Evolutionary conservation across 179 eudicot species (phyloP).

Genomic region (Silene noctiflora): DNA sequence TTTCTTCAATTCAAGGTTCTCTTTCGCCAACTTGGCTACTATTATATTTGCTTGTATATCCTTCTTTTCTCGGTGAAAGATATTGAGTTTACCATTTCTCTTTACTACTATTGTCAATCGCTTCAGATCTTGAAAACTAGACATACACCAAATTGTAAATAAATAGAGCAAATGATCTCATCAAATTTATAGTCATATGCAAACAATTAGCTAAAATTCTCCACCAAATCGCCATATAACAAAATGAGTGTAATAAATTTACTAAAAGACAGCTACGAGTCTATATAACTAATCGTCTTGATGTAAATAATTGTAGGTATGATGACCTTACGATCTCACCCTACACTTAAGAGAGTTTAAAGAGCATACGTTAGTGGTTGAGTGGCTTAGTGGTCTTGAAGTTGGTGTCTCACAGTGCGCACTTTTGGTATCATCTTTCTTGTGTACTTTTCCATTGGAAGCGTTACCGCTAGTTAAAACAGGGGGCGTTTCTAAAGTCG

Average conservation of each 20-base stretch:
- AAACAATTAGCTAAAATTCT: background rate
- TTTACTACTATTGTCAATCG: background rate
- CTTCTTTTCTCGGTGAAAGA: conserved; percentile 10
- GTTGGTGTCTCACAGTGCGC: conserved; percentile 8
- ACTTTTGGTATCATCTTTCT: conserved; percentile 10
- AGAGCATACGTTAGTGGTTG: conserved; percentile 12
- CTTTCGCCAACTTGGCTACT: conserved; percentile 30
- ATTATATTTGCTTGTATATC: conserved; percentile 1
- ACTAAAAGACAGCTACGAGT: too few species aligned
- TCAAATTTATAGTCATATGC: background rate
- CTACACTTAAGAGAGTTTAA: background rate
- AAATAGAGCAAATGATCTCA: background rate
- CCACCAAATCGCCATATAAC: background rate
- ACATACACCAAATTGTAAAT: conserved; percentile 1
- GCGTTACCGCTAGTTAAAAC: background rate
- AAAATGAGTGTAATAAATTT: too few species aligned
- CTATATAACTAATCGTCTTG: too few species aligned
- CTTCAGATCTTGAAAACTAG: background rate
- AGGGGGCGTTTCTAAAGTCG: background rate
- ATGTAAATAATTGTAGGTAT: too few species aligned
- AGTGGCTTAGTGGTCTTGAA: background rate
- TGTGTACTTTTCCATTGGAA: background rate
- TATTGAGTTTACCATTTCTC: background rate
- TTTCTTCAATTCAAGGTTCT: conserved; percentile 33
- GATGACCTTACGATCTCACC: background rate